phyloP scores from a whole-genome alignment of 2,329 filamentous ascomycete genomes.

The Colletotrichum phormii region DNA sequence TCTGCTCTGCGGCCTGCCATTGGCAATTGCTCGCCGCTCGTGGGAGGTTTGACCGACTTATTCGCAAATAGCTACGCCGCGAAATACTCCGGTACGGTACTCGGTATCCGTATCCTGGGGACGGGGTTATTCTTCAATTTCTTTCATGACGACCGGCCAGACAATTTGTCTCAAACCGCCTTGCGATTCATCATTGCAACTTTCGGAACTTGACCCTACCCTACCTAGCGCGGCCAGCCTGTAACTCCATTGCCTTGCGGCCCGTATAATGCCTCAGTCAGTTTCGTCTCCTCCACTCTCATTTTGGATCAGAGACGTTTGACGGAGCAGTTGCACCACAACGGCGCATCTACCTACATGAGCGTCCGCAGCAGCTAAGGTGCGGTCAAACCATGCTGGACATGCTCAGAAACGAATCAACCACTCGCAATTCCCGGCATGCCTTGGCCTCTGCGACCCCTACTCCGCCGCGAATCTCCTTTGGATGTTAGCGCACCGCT shows the following conservation, averaged over 20 bases:
- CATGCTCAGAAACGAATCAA: not conserved
- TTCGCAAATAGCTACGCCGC: not conserved
- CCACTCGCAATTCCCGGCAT: not conserved
- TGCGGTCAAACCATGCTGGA: not conserved
- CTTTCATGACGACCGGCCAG: not conserved
- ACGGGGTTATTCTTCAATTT: not conserved
- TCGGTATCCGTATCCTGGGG: too few relatives aligned
- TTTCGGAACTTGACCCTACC: not conserved
- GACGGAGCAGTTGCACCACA: not conserved
- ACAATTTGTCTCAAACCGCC: not conserved
- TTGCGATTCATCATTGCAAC: not conserved
- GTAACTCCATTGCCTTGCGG: not conserved
- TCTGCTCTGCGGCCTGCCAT: not conserved
- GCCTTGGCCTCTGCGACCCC: conserved; percentile 5
- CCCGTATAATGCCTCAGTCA: not conserved
- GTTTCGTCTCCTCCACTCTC: not conserved
- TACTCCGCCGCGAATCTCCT: conserved; percentile 25
- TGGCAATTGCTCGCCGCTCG: not conserved
- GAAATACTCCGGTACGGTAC: not conserved
- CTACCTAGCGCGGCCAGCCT: not conserved
- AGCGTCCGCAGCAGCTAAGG: conserved; percentile 1
- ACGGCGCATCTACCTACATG: not conserved
- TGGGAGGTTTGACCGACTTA: not conserved
- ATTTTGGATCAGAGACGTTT: not conserved
- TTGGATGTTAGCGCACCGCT: conserved; percentile 25